Evolutionary conservation across 495 filamentous ascomycete species (phyloP).

Genomic region (Rhypophila decipiens): DNA sequence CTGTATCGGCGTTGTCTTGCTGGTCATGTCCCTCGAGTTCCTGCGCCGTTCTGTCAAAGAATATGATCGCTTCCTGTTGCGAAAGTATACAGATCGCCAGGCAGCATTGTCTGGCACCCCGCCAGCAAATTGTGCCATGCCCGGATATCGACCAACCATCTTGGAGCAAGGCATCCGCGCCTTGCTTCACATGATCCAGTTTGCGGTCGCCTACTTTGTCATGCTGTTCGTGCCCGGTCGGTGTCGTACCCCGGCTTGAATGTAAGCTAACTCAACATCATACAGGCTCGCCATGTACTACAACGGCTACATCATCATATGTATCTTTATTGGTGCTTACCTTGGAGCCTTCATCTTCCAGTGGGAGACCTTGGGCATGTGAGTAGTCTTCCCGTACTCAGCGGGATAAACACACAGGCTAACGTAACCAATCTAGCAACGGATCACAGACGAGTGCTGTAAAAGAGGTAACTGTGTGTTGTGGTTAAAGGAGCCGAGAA

Average conservation of each 20-base stretch:
- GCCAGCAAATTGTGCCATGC: neutral
- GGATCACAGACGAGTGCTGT: slow-evolving; percentile 2
- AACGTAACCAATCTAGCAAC: neutral
- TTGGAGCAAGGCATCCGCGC: slow-evolving; percentile 58
- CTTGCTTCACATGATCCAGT: slow-evolving; percentile 57
- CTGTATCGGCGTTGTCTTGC: slow-evolving; percentile 61
- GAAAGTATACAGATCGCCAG: slow-evolving; percentile 18
- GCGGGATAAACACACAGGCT: neutral
- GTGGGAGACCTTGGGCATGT: slow-evolving; percentile 42
- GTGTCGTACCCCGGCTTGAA: neutral
- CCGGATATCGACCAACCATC: slow-evolving; percentile 7
- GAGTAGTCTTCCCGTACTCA: neutral
- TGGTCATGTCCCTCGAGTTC: slow-evolving; percentile 58
- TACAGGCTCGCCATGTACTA: slow-evolving; percentile 52
- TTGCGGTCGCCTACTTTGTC: slow-evolving; percentile 64
- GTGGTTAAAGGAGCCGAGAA: no score
- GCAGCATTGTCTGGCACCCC: neutral
- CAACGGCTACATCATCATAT: slow-evolving; percentile 62
- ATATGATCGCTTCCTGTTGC: slow-evolving; percentile 56
- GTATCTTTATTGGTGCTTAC: slow-evolving; percentile 59
- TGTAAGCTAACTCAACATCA: neutral
- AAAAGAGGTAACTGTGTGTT: slow-evolving; percentile 12
- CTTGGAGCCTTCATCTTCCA: slow-evolving; percentile 55
- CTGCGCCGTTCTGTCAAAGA: slow-evolving; percentile 52
- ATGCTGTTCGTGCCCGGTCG: slow-evolving; percentile 42